Evolutionary conservation across 805 yeast genomes (phyloP), one percentile per base, ranked within the genome.

Genomic region (Yamadazyma akitaensis): DNA sequence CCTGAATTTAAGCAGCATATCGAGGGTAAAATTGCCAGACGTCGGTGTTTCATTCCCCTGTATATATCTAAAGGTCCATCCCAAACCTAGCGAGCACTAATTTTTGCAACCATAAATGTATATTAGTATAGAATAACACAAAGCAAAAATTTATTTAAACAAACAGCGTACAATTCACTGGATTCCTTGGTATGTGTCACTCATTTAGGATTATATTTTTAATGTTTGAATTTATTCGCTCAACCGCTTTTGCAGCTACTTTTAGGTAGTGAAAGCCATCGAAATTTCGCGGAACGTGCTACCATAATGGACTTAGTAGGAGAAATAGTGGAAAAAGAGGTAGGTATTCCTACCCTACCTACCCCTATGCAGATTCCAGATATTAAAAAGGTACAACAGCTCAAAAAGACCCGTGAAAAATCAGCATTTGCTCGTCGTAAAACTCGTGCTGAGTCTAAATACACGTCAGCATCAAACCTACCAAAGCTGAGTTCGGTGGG

Each of bases 281-380:
- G 21, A 28, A 28, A 5, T 28, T 28, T 24, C 40, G 25, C 30
- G 26, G 14, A 37, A 21, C 26, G 32, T 28, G 32, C 32, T 28
- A 21, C 28, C 17, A 37, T 33, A 16, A 85, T 85, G 91, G 85
- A 84, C 61, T 70, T 84, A 49, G 64, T 85, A 24, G 86, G 88
- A 9, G 92, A 86, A 52, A 84, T 86, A 26, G 81, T 84, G 8
- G 94, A 86, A 55, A 82, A 73, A 47, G 81, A 80, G 41, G 63
- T 66, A 0, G 59, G 53, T 7, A 59, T 62, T 7, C 72, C 76
- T 1, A 56, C 55, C n/a, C 60, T 67, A 1, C 73, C 73, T 2
- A 45, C 47, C 2, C 60, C 64, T 8, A 6, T 53, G 54, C 1
- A 51, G 57, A 7, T 6, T 5, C 10, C 32, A 12, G 49, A 46